Base-by-base conservation (phyloP, 495 filamentous ascomycete genomes). In the Penicillium odoratum region DNA sequence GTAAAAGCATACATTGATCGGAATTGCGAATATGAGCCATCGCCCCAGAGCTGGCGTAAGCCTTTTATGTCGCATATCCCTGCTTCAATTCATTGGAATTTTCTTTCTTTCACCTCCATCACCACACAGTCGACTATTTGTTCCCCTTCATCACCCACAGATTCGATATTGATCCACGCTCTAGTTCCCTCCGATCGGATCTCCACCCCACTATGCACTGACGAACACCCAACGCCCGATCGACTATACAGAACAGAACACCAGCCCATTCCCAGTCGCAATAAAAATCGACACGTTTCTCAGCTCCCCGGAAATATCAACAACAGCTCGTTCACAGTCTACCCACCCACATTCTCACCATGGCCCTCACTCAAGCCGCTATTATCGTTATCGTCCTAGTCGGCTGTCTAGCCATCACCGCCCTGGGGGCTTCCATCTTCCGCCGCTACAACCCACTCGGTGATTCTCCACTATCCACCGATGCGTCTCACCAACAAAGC, bases 361-460 rank as follows among this genome's bases (percentile, higher is more conserved):
- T 74, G 71, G 66, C 34, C 21, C 66, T 78, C 56, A 63, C 65
- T 49, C 62, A 53, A 33, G 43, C 67, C 10, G 73, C 72, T 40
- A 64, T 78, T 60, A 78, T 78, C 51, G 75, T 76, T 48, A 75
- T 78, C 54, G 73, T 78, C 45, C 69, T 78, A 16, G 71, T 73
- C 48, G 68, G 56, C 56, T 78, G 73, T 33, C 63, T 77, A 31
- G 72, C 65, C 42, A 43, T 63, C 15, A 72, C 72, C 15, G 67
- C 68, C 4, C 53, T 79, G 29, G 65, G 68, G 18, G 74, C 72
- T 36, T 69, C 74, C 1, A 55, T 75, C 46, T 68, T 68, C 61
- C 64, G 63, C 4, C 67, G 73, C 52, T 69, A 68, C 50, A 62
- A 56, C n/a, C 73, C 73, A 13, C 48, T 46, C 29, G 67, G 66